Percentiles rank a stretch among this genome's conserved stretches.
Evolutionary conservation across 1,284 basidiomycete species (phyloP).

Genomic region (Phaffia rhodozyma): DNA sequence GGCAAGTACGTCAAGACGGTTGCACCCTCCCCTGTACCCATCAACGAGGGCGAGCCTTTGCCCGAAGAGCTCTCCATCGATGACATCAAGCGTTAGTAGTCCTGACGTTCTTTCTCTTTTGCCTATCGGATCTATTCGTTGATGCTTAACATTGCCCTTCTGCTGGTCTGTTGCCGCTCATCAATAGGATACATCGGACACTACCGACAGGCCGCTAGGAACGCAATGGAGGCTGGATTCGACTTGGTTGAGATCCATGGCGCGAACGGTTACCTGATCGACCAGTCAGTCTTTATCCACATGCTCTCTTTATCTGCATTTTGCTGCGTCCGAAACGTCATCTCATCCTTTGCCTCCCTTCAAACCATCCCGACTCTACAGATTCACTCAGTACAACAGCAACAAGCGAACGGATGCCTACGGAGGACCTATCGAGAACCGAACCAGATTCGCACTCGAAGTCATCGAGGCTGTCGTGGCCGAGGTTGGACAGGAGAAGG

Average conservation of each 20-base stretch:
- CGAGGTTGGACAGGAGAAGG: conserved; percentile 42
- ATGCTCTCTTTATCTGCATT: no score
- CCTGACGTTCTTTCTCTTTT: no score
- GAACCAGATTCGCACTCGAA: conserved; percentile 43
- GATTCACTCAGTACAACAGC: conserved; percentile 40
- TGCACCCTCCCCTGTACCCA: neutral
- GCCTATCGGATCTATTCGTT: no score
- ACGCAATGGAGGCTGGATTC: conserved; percentile 50
- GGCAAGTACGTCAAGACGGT: neutral
- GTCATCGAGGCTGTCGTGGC: conserved; percentile 41
- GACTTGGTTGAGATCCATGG: conserved; percentile 49
- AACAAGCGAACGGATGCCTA: conserved; percentile 51
- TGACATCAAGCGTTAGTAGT: conserved; percentile 26
- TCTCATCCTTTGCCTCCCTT: no score
- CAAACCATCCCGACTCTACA: no score
- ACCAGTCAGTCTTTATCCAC: conserved; percentile 36
- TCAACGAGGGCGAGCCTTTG: neutral
- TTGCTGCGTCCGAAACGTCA: no score
- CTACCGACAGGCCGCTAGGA: conserved; percentile 42
- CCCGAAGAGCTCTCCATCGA: conserved; percentile 23
- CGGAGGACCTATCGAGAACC: conserved; percentile 47
- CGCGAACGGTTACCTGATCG: conserved; percentile 39
- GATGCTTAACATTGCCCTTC: neutral
- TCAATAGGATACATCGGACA: conserved; percentile 35
- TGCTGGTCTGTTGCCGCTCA: neutral